Evolutionary conservation across 2,329 filamentous ascomycete genomes (phyloP).

Genomic region (Hyphodiscus sp.): DNA sequence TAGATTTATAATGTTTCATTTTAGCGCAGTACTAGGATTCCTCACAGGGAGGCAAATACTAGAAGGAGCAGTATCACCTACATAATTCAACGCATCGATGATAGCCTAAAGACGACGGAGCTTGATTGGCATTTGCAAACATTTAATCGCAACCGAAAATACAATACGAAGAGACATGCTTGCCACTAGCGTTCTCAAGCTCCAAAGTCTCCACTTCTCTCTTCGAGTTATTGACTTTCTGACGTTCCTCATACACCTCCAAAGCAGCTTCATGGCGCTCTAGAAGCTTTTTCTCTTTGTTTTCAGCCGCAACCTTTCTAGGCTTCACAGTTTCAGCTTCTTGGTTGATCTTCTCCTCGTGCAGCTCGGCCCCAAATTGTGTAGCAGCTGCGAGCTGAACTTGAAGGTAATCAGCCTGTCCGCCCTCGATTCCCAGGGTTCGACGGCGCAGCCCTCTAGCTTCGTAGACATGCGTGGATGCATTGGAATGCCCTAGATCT

Average conservation of each 20-base stretch:
- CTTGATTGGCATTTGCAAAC: background rate
- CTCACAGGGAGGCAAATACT: too few relatives aligned
- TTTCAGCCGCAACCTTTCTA: background rate
- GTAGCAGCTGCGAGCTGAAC: too few relatives aligned
- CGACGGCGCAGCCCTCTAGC: too few relatives aligned
- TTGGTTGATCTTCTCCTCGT: background rate
- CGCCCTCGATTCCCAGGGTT: too few relatives aligned
- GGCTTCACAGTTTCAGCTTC: background rate
- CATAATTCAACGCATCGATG: too few relatives aligned
- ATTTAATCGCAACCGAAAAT: background rate
- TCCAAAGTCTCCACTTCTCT: constrained; percentile 1
- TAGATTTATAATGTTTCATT: too few relatives aligned
- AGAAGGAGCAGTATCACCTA: too few relatives aligned
- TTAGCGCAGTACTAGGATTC: too few relatives aligned
- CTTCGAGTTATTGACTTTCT: background rate
- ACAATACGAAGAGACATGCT: background rate
- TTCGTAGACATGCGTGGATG: too few relatives aligned
- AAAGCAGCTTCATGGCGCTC: background rate
- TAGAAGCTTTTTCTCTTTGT: background rate
- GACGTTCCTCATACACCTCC: background rate
- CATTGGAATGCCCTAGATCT: too few relatives aligned
- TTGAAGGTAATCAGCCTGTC: too few relatives aligned
- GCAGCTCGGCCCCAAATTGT: background rate
- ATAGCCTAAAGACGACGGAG: background rate
- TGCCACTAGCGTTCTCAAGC: constrained; percentile 2